These are phyloP conservation scores for Dictyostelium firmibasis DNA, from an alignment of 78 protist genomes.

Conservation along the genomic window DNA sequence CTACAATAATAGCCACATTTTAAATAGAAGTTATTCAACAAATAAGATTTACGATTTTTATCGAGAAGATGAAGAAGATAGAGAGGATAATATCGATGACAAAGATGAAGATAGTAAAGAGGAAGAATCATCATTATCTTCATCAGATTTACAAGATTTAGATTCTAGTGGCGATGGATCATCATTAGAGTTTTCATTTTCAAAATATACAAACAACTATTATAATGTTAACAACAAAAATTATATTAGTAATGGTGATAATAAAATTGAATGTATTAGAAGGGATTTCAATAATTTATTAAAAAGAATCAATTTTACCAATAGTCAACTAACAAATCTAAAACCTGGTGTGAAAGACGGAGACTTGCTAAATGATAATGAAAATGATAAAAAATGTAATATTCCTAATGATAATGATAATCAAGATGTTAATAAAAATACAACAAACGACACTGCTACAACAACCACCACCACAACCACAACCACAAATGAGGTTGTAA, in stretches of 20 bases:
- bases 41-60: not conserved
- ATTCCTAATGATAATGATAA: not conserved
- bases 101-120: not conserved
- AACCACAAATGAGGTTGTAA: not conserved
- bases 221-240: not conserved
- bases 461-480: not conserved
- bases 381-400: not conserved
- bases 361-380: not conserved
- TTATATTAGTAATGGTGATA: not conserved
- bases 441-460: not conserved
- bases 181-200: not conserved
- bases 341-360: not conserved
- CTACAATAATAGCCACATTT: not conserved
- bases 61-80: conserved; percentile 16
- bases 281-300: not conserved
- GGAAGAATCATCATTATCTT: not conserved
- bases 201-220: not conserved
- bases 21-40: conserved; percentile 11
- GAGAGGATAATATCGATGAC: conserved; percentile 17
- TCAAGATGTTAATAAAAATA: not conserved
- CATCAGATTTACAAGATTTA: not conserved
- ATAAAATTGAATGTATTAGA: not conserved
- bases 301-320: conserved; percentile 13
- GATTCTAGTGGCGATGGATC: not conserved
- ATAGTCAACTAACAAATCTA: not conserved